phyloP scores from a whole-genome alignment of 2,329 filamentous ascomycete genomes.

The Sclerotiophoma versabilis region DNA sequence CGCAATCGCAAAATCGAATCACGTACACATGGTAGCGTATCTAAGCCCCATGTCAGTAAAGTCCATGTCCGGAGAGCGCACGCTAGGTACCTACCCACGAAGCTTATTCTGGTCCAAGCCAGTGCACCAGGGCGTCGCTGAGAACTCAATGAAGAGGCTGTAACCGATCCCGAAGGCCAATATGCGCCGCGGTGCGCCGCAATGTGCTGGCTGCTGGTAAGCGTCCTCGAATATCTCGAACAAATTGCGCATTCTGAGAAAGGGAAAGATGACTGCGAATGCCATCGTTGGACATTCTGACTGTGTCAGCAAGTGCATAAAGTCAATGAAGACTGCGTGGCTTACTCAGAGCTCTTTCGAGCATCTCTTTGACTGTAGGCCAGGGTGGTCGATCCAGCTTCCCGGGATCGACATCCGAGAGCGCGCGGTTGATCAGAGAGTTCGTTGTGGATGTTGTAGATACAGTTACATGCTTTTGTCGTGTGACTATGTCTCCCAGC shows the following conservation, averaged over 20 bases:
- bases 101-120: constrained; percentile 6
- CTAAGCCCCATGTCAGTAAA: background rate
- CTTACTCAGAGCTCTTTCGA: constrained; percentile 9
- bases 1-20: too few species aligned
- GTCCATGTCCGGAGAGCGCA: too few species aligned
- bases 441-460: constrained; percentile 18
- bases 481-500: constrained; percentile 42
- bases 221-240: constrained; percentile 35
- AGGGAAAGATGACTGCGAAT: constrained; percentile 43
- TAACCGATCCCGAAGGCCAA: constrained; percentile 41
- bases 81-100: background rate
- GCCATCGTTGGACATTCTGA: constrained; percentile 42
- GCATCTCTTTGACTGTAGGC: constrained; percentile 30
- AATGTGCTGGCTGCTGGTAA: constrained; percentile 29
- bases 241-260: constrained; percentile 37
- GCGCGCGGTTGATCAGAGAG: constrained; percentile 32
- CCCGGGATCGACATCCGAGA: constrained; percentile 34
- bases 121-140: constrained; percentile 16
- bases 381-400: constrained; percentile 44
- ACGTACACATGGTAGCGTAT: constrained; percentile 13
- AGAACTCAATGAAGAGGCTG: constrained; percentile 40
- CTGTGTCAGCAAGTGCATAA: constrained; percentile 1
- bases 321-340: background rate
- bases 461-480: constrained; percentile 29
- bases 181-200: constrained; percentile 32